Percentiles rank a stretch among this genome's conserved stretches.
Conservation (phyloP, 2,329 filamentous ascomycete species). For the Aspergillus ochraceoroseus region DNA sequence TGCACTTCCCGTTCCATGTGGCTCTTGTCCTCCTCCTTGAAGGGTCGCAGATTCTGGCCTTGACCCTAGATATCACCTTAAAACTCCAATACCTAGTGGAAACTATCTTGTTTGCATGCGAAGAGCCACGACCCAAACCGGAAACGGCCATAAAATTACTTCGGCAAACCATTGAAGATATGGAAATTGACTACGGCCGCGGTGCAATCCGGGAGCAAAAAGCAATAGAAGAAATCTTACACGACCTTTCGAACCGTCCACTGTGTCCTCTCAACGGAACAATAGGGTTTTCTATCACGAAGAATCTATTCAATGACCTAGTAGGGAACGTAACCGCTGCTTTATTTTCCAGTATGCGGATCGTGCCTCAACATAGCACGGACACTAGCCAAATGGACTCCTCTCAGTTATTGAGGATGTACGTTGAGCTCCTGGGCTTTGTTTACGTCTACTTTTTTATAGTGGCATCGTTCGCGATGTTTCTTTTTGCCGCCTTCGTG, state of each 20-base stretch:
- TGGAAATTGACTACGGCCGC: constrained; percentile 39
- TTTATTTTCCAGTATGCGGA: constrained; percentile 40
- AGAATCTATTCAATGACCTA: constrained; percentile 31
- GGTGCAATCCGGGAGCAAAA: constrained; percentile 31
- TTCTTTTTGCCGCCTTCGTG: constrained; percentile 35
- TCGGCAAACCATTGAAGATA: constrained; percentile 37
- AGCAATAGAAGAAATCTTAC: constrained; percentile 33
- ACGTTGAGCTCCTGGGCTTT: constrained; percentile 37
- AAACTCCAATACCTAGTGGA: constrained; percentile 41
- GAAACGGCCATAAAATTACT: constrained; percentile 31
- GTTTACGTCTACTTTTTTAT: constrained; percentile 42
- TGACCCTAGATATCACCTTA: constrained; percentile 43
- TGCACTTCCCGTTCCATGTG: constrained; percentile 61
- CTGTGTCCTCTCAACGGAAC: constrained; percentile 27
- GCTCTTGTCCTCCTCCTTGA: constrained; percentile 61
- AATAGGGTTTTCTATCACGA: constrained; percentile 23
- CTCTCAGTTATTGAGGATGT: constrained; percentile 33
- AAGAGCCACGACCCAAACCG: constrained; percentile 30
- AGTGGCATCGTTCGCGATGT: constrained; percentile 36
- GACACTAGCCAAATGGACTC: constrained; percentile 28
- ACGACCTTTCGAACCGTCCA: constrained; percentile 27
- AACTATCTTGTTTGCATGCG: constrained; percentile 40
- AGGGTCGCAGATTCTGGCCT: constrained; percentile 55
- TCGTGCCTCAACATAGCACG: constrained; percentile 30
- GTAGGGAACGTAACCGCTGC: constrained; percentile 41